phyloP scores from a whole-genome alignment of 2,329 filamentous ascomycete genomes.

The Clonostachys chloroleuca region DNA sequence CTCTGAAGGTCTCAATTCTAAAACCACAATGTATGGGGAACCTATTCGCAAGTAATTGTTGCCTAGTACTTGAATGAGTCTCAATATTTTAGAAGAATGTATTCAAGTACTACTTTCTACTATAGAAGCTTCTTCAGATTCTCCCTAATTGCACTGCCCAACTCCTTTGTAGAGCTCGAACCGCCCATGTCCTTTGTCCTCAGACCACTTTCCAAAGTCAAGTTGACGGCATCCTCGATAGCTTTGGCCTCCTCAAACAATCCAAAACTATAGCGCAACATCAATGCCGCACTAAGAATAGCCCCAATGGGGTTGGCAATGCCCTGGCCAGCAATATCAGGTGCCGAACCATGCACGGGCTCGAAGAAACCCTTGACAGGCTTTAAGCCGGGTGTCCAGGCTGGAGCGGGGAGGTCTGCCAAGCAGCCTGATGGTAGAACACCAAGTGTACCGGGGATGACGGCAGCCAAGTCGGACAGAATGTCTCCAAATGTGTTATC shows the following conservation, averaged over 20 bases:
- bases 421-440: conserved; percentile 95
- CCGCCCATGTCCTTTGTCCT: neutral
- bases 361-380: conserved; percentile 64
- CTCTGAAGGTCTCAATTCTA: too few species aligned
- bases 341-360: conserved; percentile 94
- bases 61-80: too few species aligned
- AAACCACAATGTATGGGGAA: too few species aligned
- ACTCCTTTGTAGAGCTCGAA: neutral
- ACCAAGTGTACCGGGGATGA: conserved; percentile 85
- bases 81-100: too few species aligned
- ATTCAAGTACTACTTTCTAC: neutral
- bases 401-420: conserved; percentile 88
- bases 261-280: conserved; percentile 58
- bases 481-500: conserved; percentile 98
- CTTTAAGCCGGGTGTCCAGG: conserved; percentile 41
- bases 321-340: conserved; percentile 87
- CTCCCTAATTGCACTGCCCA: neutral
- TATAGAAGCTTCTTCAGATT: neutral
- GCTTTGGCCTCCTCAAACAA: neutral
- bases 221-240: neutral
- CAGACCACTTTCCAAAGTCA: neutral
- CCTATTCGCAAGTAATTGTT: too few species aligned
- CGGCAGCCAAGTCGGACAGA: conserved; percentile 89
- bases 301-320: conserved; percentile 97
- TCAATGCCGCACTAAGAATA: conserved; percentile 81